Conservation (phyloP, 441 rosid species). For the Aquilaria agallochum region DNA sequence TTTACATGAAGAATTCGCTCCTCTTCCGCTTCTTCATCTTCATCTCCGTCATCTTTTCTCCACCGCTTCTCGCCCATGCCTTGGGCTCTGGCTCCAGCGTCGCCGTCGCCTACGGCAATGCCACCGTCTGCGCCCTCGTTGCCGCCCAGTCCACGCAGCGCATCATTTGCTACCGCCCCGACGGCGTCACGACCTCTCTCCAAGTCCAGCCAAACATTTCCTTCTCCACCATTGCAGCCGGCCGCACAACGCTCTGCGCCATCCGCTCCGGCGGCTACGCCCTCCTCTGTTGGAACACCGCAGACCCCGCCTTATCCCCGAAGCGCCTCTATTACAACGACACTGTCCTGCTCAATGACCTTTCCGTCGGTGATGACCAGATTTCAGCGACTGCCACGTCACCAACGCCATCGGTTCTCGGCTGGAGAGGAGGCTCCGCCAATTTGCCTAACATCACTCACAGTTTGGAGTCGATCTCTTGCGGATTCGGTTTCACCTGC, state of each 20-base stretch:
- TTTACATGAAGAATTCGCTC: slow-evolving; percentile 42
- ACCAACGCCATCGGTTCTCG: slow-evolving; percentile 30
- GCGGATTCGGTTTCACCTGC: slow-evolving; percentile 72
- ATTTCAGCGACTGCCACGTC: slow-evolving; percentile 51
- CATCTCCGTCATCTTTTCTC: slow-evolving; percentile 15
- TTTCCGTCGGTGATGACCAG: slow-evolving; percentile 64
- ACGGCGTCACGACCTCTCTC: slow-evolving; percentile 8
- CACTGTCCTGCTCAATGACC: slow-evolving; percentile 30
- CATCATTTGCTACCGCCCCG: slow-evolving; percentile 48
- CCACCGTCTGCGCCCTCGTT: slow-evolving; percentile 66
- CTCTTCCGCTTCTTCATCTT: slow-evolving; percentile 19
- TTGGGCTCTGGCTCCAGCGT: slow-evolving; percentile 73
- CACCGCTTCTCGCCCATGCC: slow-evolving; percentile 28
- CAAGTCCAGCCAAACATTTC: slow-evolving; percentile 48
- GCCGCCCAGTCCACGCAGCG: slow-evolving; percentile 43
- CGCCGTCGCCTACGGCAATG: slow-evolving; percentile 54
- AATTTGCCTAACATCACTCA: background rate
- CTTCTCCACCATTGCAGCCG: slow-evolving; percentile 71
- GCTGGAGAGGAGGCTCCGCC: slow-evolving; percentile 54
- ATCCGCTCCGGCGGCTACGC: slow-evolving; percentile 72
- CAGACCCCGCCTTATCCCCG: slow-evolving; percentile 15
- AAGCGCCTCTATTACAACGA: slow-evolving; percentile 52
- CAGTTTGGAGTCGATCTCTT: slow-evolving; percentile 38
- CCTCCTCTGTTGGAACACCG: slow-evolving; percentile 66
- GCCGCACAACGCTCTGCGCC: slow-evolving; percentile 61